A percentile compares a stretch with the other conserved stretches of the same genome.
Conservation (phyloP, 192 early-diverging fungal species). For the Podila minutissima region DNA sequence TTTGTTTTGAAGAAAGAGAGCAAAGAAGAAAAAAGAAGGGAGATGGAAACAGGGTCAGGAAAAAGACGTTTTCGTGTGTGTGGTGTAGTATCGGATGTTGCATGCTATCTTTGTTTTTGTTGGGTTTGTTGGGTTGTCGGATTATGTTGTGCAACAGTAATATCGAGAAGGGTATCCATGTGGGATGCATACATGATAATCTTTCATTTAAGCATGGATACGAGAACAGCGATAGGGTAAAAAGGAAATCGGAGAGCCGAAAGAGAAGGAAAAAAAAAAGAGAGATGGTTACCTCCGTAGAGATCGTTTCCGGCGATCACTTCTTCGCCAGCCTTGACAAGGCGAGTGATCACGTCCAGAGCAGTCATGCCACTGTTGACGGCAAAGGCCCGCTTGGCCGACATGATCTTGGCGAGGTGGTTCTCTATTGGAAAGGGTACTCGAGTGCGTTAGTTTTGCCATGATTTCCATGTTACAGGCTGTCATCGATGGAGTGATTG, state of each 20-base stretch:
- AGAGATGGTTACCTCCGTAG: conserved; percentile 79
- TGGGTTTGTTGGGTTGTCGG: too few relatives aligned
- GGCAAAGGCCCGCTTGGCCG: conserved; percentile 84
- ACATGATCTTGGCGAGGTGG: conserved; percentile 96
- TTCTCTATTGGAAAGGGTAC: conserved; percentile 63
- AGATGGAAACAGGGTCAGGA: conserved; percentile 2
- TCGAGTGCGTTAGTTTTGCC: neutral
- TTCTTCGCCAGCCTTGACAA: conserved; percentile 89
- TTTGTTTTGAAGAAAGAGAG: neutral
- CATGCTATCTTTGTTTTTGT: too few relatives aligned
- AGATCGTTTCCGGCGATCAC: conserved; percentile 96
- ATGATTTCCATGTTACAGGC: neutral
- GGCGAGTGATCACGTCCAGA: conserved; percentile 89
- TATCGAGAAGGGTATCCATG: too few relatives aligned
- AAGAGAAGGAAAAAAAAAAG: too few relatives aligned
- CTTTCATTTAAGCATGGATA: too few relatives aligned
- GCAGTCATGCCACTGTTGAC: conserved; percentile 95
- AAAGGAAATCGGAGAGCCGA: conserved; percentile 6
- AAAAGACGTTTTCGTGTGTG: neutral
- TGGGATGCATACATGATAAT: too few relatives aligned
- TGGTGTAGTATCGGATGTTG: neutral
- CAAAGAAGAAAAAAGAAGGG: conserved; percentile 32
- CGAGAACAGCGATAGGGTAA: neutral
- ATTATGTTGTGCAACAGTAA: too few relatives aligned
- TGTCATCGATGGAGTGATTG: neutral